Conservation (phyloP, 2,329 filamentous ascomycete species). For the Scedosporium apiospermum region DNA sequence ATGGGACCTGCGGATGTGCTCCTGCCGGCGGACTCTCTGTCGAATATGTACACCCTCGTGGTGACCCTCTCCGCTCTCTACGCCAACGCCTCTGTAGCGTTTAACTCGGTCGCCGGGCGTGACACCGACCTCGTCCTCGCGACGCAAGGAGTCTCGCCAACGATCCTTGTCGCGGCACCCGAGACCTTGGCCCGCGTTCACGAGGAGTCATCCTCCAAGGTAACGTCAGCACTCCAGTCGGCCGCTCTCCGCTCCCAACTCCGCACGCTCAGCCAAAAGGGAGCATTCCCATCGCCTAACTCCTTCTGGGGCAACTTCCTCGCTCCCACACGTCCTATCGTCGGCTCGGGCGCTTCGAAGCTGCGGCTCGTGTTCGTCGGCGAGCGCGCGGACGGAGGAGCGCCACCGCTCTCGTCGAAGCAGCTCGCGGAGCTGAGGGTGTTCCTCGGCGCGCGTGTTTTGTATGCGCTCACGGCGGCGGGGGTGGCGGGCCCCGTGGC, state of each 20-base stretch:
- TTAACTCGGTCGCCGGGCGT: slow-evolving; percentile 78
- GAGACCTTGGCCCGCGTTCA: slow-evolving; percentile 63
- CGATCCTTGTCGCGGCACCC: slow-evolving; percentile 70
- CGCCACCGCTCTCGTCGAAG: slow-evolving; percentile 55
- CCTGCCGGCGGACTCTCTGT: slow-evolving; percentile 73
- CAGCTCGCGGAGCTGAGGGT: slow-evolving; percentile 74
- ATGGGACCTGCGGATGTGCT: slow-evolving; percentile 70
- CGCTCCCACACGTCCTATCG: slow-evolving; percentile 47
- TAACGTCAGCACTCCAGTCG: slow-evolving; percentile 55
- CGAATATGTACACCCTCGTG: slow-evolving; percentile 68
- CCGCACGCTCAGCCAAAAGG: slow-evolving; percentile 57
- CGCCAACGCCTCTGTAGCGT: slow-evolving; percentile 72
- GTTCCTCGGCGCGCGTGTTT: slow-evolving; percentile 67
- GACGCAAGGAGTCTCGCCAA: slow-evolving; percentile 67
- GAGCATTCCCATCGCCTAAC: slow-evolving; percentile 59
- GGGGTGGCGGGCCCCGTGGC: slow-evolving; percentile 82
- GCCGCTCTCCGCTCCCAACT: slow-evolving; percentile 63
- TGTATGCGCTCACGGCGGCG: slow-evolving; percentile 76
- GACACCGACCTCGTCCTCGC: slow-evolving; percentile 64
- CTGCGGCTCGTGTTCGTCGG: slow-evolving; percentile 75
- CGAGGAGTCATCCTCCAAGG: slow-evolving; percentile 45
- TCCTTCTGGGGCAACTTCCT: slow-evolving; percentile 22
- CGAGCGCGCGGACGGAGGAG: slow-evolving; percentile 59
- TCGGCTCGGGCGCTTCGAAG: slow-evolving; percentile 58
- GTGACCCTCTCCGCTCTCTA: slow-evolving; percentile 76